A percentile compares a stretch with the other conserved stretches of the same genome.
Evolutionary conservation across 305 asterid species (phyloP).

Genomic region (Fraxinus floribunda): DNA sequence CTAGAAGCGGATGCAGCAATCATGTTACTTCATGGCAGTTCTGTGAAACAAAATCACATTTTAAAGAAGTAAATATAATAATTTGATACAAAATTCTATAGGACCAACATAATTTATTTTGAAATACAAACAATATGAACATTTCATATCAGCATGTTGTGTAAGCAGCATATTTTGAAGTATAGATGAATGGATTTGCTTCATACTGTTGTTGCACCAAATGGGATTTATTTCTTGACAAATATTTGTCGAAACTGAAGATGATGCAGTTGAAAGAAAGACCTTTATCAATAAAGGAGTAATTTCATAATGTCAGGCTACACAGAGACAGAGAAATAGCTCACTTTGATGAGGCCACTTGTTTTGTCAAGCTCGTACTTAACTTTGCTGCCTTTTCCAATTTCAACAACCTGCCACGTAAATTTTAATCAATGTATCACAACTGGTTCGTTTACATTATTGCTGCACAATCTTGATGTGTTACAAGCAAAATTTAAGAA

Average conservation of each 20-base stretch:
- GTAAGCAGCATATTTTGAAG: not conserved
- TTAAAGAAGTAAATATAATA: not conserved
- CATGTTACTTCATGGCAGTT: not conserved
- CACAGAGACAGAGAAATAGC: constrained; percentile 10
- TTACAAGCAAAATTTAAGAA: not conserved
- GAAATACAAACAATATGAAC: not conserved
- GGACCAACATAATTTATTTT: not conserved
- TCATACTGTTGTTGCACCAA: not conserved
- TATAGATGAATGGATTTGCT: not conserved
- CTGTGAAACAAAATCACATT: not conserved
- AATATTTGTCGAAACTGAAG: not conserved
- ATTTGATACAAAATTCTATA: not conserved
- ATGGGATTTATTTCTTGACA: not conserved
- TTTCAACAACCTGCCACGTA: constrained; percentile 76
- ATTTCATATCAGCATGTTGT: not conserved
- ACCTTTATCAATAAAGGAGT: not conserved
- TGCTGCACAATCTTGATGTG: not conserved
- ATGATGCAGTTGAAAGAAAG: not conserved
- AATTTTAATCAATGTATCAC: constrained; percentile 19
- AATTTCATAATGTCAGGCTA: not conserved
- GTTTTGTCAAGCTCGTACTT: constrained; percentile 93
- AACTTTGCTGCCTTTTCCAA: constrained; percentile 87
- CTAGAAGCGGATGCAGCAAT: not conserved
- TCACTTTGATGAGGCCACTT: constrained; percentile 79
- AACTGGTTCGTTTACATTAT: not conserved